phyloP scores from a whole-genome alignment of 345 rosid genomes.

The Dovyalis caffra region DNA sequence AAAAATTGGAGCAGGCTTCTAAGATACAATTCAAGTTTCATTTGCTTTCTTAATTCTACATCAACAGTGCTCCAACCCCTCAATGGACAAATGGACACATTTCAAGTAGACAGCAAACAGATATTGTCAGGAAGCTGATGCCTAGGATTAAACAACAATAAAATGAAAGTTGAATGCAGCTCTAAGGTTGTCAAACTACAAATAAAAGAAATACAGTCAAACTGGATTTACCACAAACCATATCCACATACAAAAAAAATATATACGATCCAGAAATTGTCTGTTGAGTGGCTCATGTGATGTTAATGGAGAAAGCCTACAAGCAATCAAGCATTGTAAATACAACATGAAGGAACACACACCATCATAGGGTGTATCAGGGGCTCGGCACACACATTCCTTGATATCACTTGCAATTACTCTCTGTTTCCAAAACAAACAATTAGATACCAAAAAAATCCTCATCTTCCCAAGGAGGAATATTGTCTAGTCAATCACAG shows the following conservation, averaged over 20 bases:
- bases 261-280: not conserved
- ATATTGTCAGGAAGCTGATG: not conserved
- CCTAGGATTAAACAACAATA: not conserved
- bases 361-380: constrained; percentile 98
- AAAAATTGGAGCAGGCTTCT: not conserved
- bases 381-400: constrained; percentile 94
- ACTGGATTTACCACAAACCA: not conserved
- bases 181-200: not conserved
- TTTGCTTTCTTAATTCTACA: not conserved
- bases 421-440: constrained; percentile 54
- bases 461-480: constrained; percentile 8
- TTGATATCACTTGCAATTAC: constrained; percentile 94
- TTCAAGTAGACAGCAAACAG: not conserved
- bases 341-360: constrained; percentile 16
- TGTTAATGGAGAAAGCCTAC: not conserved
- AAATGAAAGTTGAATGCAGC: not conserved
- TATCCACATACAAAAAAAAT: not conserved
- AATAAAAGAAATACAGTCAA: not conserved
- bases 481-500: constrained; percentile 20
- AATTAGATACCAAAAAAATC: constrained; percentile 15
- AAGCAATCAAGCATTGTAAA: constrained; percentile 3
- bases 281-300: not conserved
- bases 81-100: not conserved
- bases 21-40: constrained; percentile 3
- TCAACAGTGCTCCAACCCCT: not conserved